phyloP scores from a whole-genome alignment of 208 protist species.

The Leishmania tropica region DNA sequence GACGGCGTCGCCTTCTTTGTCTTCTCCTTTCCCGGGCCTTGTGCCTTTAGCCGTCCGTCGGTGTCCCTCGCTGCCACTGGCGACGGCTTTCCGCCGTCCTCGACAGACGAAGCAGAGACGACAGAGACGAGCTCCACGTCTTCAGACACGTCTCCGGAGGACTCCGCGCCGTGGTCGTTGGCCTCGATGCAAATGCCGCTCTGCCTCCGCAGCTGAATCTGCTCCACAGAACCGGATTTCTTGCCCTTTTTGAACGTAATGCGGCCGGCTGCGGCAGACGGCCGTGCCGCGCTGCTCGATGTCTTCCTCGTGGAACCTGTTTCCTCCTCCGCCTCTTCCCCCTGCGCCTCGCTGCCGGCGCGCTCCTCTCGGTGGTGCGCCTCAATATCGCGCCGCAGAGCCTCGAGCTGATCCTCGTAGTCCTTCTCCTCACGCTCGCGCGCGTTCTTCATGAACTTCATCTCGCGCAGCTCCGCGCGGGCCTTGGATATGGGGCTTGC shows the following conservation, averaged over 20 bases:
- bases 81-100: neutral
- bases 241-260: slow-evolving; percentile 25
- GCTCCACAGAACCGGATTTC: slow-evolving; percentile 37
- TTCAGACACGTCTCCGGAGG: slow-evolving; percentile 17
- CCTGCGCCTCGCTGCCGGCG: slow-evolving; percentile 1
- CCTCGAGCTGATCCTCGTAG: slow-evolving; percentile 56
- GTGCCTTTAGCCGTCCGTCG: neutral
- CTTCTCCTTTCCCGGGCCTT: neutral
- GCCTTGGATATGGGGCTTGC: slow-evolving; percentile 63
- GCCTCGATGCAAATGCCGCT: slow-evolving; percentile 39
- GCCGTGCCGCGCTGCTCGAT: neutral
- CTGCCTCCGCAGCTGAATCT: slow-evolving; percentile 52
- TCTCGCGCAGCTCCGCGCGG: slow-evolving; percentile 62
- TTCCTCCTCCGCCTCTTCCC: neutral
- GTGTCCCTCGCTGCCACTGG: neutral
- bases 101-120: slow-evolving; percentile 10
- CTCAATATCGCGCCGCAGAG: slow-evolving; percentile 57
- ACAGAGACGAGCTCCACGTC: slow-evolving; percentile 9
- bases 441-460: slow-evolving; percentile 91
- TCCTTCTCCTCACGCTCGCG: slow-evolving; percentile 65
- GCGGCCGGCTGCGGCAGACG: slow-evolving; percentile 17
- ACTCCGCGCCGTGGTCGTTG: slow-evolving; percentile 7
- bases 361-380: slow-evolving; percentile 37
- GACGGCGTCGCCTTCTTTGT: neutral
- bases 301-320: neutral